Base-by-base conservation (phyloP, 139 green algal species). In the Penium margaritaceum region DNA sequence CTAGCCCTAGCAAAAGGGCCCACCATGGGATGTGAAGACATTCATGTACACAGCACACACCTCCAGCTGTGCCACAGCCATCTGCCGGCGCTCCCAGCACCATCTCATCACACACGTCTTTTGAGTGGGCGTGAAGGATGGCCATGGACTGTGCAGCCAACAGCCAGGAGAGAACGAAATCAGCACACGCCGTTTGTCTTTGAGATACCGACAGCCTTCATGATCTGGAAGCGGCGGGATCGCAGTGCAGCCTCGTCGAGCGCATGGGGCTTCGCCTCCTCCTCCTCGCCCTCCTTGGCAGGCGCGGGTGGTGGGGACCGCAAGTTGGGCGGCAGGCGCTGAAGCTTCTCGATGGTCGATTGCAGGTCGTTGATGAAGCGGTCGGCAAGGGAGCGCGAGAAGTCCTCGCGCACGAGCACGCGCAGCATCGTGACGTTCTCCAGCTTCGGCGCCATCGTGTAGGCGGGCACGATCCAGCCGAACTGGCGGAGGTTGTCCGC, bases 391-490 rank as follows among this genome's bases (percentile, higher is more conserved):
- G 73, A 47, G 21, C 33, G 47, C 21, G 32, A 51, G 54, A 80
- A 80, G 43, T 80, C 73, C 38, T 80, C 73, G 1, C 79, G 76
- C 47, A 67, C 38, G 5, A 58, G n/a, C 9, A 68, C 51, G 24
- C 61, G 68, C 2, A 80, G 58, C 30, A 80, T 71, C 17, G 6
- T 57, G 33, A 80, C 73, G 21, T 58, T 71, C n/a, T 80, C 58
- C 51, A 78, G 75, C 77, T 82, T 32, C 9, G 76, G 76, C 21
- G 76, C 76, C 76, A 82, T 82, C 19, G 76, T 82, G 35, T 82
- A 82, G 29, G 76, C 76, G 12, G 76, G 76, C 14, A 82, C 58
- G 19, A 82, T 81, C 76, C 76, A 82, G 35, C 76, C 76, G 3
- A 37, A 82, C 24, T 66, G 34, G 21, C 47, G 43, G 15, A 82